Conservation (phyloP, 768 basidiomycete genomes). For the Rhodotorula toruloides region DNA sequence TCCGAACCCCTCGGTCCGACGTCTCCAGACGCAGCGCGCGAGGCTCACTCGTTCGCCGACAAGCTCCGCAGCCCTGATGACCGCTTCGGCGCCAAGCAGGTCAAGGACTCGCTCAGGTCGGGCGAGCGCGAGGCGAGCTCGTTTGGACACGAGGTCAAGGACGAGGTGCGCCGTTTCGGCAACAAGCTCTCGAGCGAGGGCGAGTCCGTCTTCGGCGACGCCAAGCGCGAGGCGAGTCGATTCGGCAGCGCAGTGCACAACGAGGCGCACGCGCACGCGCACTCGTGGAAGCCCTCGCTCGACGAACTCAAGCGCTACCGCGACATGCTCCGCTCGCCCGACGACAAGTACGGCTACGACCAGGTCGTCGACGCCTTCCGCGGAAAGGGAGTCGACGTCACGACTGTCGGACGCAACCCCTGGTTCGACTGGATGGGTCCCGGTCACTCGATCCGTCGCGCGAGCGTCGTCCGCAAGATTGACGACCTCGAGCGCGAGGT, state of each 20-base stretch:
- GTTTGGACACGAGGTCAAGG: not conserved
- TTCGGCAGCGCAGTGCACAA: too few relatives aligned
- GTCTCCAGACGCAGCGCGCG: not conserved
- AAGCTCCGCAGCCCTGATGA: not conserved
- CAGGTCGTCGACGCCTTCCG: constrained; percentile 20
- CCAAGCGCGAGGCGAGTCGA: too few relatives aligned
- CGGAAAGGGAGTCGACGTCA: not conserved
- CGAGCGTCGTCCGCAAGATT: constrained; percentile 6
- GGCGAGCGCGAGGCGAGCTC: not conserved
- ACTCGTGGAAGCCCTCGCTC: too few relatives aligned
- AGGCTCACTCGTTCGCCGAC: not conserved
- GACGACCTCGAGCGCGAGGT: constrained; percentile 23
- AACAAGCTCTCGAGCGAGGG: too few relatives aligned
- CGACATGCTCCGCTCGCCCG: not conserved
- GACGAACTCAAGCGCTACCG: too few relatives aligned
- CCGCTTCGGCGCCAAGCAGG: constrained; percentile 13
- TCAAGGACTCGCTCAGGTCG: constrained; percentile 3
- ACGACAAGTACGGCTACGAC: constrained; percentile 3
- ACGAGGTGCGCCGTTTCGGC: too few relatives aligned
- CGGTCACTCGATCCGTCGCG: not conserved
- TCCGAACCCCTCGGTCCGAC: not conserved
- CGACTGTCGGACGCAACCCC: constrained; percentile 12
- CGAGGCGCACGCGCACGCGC: too few relatives aligned
- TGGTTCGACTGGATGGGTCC: constrained; percentile 29
- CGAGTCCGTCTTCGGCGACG: too few relatives aligned